Percentiles rank a stretch among this genome's conserved stretches.
These are phyloP conservation scores for Neurospora sp. DNA, from an alignment of 495 filamentous ascomycete genomes.

Conservation along the genomic window DNA sequence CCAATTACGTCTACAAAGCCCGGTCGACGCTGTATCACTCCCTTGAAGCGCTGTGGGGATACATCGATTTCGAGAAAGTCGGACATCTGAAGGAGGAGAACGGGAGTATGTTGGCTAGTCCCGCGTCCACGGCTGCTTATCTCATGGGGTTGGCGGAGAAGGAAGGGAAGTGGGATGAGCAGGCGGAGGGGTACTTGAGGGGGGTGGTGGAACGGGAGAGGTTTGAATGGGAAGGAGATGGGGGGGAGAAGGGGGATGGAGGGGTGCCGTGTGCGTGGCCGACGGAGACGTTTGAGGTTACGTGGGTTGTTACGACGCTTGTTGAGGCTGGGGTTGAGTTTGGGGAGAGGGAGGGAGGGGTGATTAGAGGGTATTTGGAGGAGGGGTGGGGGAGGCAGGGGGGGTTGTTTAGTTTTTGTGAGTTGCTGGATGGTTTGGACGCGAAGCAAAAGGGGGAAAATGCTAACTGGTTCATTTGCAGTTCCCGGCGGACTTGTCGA, in stretches of 20 bases:
- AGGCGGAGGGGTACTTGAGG: not conserved
- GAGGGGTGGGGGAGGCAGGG: not conserved
- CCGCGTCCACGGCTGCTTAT: not conserved
- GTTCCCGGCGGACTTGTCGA: not conserved
- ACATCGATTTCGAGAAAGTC: not conserved
- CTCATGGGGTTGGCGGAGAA: not conserved
- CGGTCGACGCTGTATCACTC: not conserved
- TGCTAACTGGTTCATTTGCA: not conserved
- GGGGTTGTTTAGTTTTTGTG: not conserved
- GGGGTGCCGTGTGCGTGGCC: not conserved
- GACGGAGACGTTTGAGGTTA: not conserved
- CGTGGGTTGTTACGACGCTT: not conserved
- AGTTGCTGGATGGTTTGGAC: not conserved
- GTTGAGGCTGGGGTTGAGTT: not conserved
- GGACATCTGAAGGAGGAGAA: not conserved
- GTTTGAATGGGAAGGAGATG: not conserved
- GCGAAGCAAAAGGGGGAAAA: not conserved
- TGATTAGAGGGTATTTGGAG: not conserved
- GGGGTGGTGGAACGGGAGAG: not conserved
- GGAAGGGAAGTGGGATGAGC: not conserved
- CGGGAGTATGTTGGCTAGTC: not conserved
- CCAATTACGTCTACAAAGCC: not conserved
- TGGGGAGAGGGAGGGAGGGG: not conserved
- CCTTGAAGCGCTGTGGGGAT: not conserved
- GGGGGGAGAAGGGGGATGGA: not conserved